These are phyloP conservation scores for Termitomyces eurrhizus DNA, from an alignment of 768 basidiomycete species.

Conservation along the genomic window DNA sequence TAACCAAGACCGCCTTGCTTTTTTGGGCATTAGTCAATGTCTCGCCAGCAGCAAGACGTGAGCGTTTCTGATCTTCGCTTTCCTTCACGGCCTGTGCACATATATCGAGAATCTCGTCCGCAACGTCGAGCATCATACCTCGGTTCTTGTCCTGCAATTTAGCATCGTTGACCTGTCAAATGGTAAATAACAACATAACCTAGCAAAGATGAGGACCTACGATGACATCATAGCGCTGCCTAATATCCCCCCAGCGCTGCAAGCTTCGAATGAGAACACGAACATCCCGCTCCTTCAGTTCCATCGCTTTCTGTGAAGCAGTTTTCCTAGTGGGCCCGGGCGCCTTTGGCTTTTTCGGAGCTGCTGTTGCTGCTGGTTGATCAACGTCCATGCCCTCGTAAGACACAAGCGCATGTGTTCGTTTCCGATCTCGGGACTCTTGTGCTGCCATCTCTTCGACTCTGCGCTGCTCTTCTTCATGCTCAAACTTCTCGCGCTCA, in stretches of 20 bases:
- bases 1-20: conserved; percentile 94
- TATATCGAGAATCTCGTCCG: conserved; percentile 89
- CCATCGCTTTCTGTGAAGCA: conserved; percentile 91
- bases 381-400: conserved; percentile 95
- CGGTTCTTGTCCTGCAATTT: conserved; percentile 94
- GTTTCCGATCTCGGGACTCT: conserved; percentile 73
- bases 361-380: conserved; percentile 55
- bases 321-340: conserved; percentile 80
- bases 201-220: conserved; percentile 43
- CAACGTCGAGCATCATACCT: conserved; percentile 83
- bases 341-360: conserved; percentile 71
- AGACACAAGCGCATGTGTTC: conserved; percentile 80
- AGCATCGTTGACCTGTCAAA: conserved; percentile 72
- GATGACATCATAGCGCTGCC: conserved; percentile 90
- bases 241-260: conserved; percentile 97
- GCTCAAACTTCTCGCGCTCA: conserved; percentile 80
- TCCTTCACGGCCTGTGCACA: conserved; percentile 83
- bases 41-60: conserved; percentile 76
- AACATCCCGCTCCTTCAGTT: conserved; percentile 95
- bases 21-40: conserved; percentile 90
- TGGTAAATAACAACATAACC: background rate
- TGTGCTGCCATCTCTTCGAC: conserved; percentile 67
- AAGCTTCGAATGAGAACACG: conserved; percentile 93
- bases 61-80: conserved; percentile 76
- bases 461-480: conserved; percentile 73